Base-by-base conservation (phyloP, 2,329 filamentous ascomycete species). In the Colletotrichum godetiae region DNA sequence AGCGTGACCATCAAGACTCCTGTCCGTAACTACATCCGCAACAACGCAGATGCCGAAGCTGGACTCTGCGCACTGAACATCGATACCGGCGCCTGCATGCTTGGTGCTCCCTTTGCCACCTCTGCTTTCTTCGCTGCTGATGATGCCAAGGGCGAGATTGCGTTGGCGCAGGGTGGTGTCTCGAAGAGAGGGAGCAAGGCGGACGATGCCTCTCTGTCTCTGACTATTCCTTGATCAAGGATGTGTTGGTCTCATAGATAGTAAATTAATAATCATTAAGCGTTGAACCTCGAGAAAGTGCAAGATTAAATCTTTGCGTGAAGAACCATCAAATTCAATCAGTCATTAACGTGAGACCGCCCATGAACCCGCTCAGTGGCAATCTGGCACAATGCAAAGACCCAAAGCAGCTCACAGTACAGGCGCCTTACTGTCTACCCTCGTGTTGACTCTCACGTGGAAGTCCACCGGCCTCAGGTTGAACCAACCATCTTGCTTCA, bases 401-500 rank as follows among this genome's bases (percentile, higher is more conserved):
- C 12, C 5, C n/a, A 19, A 19, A 24, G 13, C 53, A 29, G 55
- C 22, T 56, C 15, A 73, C 55, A 61, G 27, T 31, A 46, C 22
- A 35, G 63, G 46, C 11, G 35, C 57, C 67, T 70, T 70, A 5
- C 59, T 22, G 56, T 31, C 7, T 24, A 58, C 60, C 37, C 86
- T 82, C 46, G 83, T 76, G 79, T 82, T 85, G 11, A 86, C 84
- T 78, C 79, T 84, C 60, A 85, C 84, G 24, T 78, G 76, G 55
- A 89, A 86, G 15, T 81, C 84, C 56, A 87, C 78, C 0, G 88
- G 88, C 74, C 87, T 79, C 4, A 88, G 77, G 63, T 88, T 88
- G 75, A 90, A 90, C 84, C 88, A 84, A 15, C 89, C 84, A 75
- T 90, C 82, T 79, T 86, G 81, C 67, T 82, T 80, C 67, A 87